phyloP scores from a whole-genome alignment of 2,329 filamentous ascomycete genomes.

The Aspergillus neoniger region DNA sequence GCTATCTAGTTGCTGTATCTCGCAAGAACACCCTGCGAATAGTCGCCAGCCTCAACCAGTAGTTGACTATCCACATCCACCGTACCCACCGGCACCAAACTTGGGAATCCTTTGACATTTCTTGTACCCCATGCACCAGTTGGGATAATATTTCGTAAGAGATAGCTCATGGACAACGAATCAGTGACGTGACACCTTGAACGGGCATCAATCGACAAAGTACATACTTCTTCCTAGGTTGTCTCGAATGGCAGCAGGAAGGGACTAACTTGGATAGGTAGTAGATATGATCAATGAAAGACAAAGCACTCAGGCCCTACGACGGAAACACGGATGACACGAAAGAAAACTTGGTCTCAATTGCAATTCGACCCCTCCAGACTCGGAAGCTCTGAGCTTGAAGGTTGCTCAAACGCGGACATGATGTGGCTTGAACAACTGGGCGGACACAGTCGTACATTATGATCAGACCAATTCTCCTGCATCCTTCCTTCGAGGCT shows the following conservation, averaged over 20 bases:
- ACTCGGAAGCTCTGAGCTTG: not conserved
- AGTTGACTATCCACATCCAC: slow-evolving; percentile 11
- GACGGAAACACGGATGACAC: slow-evolving; percentile 17
- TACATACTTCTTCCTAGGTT: slow-evolving; percentile 5
- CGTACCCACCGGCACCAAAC: slow-evolving; percentile 11
- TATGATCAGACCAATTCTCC: slow-evolving; percentile 14
- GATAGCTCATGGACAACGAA: slow-evolving; percentile 5
- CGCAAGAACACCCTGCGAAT: slow-evolving; percentile 10
- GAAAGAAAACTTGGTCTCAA: slow-evolving; percentile 8
- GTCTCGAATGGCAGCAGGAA: not conserved
- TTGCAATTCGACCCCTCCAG: slow-evolving; percentile 21
- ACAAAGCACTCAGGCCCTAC: slow-evolving; percentile 19
- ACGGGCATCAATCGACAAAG: slow-evolving; percentile 9
- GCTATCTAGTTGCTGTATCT: slow-evolving; percentile 1
- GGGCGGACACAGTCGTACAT: slow-evolving; percentile 14
- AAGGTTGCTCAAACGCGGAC: not conserved
- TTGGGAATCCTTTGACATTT: slow-evolving; percentile 17
- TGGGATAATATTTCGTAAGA: slow-evolving; percentile 9
- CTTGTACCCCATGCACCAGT: not conserved
- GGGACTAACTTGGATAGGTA: slow-evolving; percentile 11
- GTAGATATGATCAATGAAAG: slow-evolving; percentile 14
- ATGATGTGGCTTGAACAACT: not conserved
- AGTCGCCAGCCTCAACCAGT: slow-evolving; percentile 1
- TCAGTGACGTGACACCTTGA: not conserved
- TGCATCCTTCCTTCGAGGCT: slow-evolving; percentile 19